These are phyloP conservation scores for Hyaloscypha variabilis DNA, from an alignment of 495 filamentous ascomycete species.

Conservation along the genomic window DNA sequence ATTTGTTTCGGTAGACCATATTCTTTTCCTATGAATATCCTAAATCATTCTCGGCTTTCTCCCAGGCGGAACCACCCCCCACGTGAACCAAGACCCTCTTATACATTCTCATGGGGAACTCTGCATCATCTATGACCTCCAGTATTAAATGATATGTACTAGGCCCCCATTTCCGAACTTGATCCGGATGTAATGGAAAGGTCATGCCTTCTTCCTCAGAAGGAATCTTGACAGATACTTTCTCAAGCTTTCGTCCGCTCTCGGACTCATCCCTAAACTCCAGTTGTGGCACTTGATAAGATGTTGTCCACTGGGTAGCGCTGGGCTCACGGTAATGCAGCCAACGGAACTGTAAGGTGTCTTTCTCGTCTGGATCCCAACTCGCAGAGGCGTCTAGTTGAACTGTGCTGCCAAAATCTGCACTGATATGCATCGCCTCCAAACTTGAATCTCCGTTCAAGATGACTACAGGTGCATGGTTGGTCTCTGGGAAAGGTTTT, in stretches of 20 bases:
- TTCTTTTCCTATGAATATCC: not conserved
- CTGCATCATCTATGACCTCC: conserved; percentile 43
- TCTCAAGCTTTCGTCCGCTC: conserved; percentile 19
- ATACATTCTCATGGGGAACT: conserved; percentile 41
- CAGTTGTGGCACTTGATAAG: conserved; percentile 40
- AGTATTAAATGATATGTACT: conserved; percentile 42
- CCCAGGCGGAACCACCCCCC: not conserved
- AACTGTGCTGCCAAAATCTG: conserved; percentile 39
- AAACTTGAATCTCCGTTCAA: conserved; percentile 41
- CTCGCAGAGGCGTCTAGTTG: conserved; percentile 44
- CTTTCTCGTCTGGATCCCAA: conserved; percentile 43
- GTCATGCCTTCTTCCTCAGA: conserved; percentile 38
- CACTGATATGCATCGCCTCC: conserved; percentile 37
- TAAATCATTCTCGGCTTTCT: not conserved
- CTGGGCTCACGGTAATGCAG: conserved; percentile 49
- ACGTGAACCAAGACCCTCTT: conserved; percentile 44
- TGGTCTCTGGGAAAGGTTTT: conserved; percentile 33
- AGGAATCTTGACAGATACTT: conserved; percentile 40
- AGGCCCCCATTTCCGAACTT: conserved; percentile 32
- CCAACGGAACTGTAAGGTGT: conserved; percentile 47
- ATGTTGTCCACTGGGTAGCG: conserved; percentile 43
- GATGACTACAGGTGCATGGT: conserved; percentile 46
- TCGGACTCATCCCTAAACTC: conserved; percentile 35
- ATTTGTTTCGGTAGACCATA: too few relatives aligned
- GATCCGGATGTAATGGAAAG: conserved; percentile 34